A percentile compares a stretch with the other conserved stretches of the same genome.
These are phyloP conservation scores for Ceraceosorus guamensis DNA, from an alignment of 1,284 basidiomycete species.

Conservation along the genomic window DNA sequence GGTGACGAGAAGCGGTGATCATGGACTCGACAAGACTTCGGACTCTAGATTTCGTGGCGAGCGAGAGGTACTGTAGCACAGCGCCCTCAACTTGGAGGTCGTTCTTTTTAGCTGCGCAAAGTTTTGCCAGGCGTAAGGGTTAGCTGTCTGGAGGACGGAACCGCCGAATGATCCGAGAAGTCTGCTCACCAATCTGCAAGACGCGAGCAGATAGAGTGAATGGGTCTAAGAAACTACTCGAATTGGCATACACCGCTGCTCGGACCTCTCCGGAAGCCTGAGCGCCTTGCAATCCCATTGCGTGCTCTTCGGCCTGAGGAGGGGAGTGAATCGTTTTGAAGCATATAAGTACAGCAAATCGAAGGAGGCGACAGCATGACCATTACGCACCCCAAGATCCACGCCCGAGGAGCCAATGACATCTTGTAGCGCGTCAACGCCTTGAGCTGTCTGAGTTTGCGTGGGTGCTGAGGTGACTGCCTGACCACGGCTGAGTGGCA, in stretches of 20 bases:
- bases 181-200: conserved; percentile 4
- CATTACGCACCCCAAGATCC: conserved; percentile 22
- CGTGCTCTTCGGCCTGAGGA: too few species aligned
- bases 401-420: conserved; percentile 41
- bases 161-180: too few species aligned
- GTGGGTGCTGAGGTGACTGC: too few species aligned
- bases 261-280: conserved; percentile 1
- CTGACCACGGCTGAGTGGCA: too few species aligned
- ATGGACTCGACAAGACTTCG: conserved; percentile 43
- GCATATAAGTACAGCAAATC: neutral
- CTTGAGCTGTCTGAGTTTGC: neutral
- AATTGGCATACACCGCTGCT: conserved; percentile 40
- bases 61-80: conserved; percentile 42
- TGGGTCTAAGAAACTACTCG: conserved; percentile 4
- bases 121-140: too few species aligned
- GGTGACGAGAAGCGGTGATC: conserved; percentile 40
- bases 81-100: conserved; percentile 30
- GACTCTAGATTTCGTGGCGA: conserved; percentile 37
- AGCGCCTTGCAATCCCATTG: too few species aligned
- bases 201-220: conserved; percentile 1
- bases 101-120: conserved; percentile 1
- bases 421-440: conserved; percentile 35
- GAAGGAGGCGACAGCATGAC: neutral
- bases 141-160: too few species aligned
- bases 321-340: neutral